Conservation (phyloP, 116 monocot species). For the Posidonia oceanica region DNA sequence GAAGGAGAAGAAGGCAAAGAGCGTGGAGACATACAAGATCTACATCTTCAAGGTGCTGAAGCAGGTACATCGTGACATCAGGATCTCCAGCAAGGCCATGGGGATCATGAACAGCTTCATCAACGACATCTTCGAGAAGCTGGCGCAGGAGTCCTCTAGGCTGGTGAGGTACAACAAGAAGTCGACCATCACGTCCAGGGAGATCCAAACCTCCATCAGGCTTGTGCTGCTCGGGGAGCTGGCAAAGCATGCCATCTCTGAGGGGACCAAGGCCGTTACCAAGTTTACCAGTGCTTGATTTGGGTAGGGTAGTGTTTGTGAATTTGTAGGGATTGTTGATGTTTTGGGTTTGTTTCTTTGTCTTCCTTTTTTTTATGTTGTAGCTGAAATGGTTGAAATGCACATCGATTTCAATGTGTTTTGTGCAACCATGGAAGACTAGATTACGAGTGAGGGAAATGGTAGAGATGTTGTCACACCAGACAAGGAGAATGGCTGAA, state of each 20-base stretch:
- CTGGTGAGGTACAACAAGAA: conserved; percentile 82
- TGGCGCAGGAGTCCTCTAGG: conserved; percentile 49
- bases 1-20: conserved; percentile 36
- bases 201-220: conserved; percentile 78
- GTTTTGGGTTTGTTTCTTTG: no score
- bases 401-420: no score
- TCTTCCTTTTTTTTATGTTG: no score
- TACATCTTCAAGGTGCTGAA: conserved; percentile 88
- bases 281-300: no score
- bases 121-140: conserved; percentile 90
- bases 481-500: no score
- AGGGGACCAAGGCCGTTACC: conserved; percentile 1
- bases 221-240: conserved; percentile 69
- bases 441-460: no score
- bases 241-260: conserved; percentile 68
- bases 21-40: conserved; percentile 73
- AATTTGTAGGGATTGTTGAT: no score
- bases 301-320: no score
- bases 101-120: conserved; percentile 90
- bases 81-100: conserved; percentile 83
- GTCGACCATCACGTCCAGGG: conserved; percentile 74
- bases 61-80: conserved; percentile 87
- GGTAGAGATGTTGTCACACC: no score
- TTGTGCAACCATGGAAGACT: no score
- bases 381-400: no score